Evolutionary conservation across 2,329 filamentous ascomycete genomes (phyloP).

Genomic region (Talaromyces sp.): DNA sequence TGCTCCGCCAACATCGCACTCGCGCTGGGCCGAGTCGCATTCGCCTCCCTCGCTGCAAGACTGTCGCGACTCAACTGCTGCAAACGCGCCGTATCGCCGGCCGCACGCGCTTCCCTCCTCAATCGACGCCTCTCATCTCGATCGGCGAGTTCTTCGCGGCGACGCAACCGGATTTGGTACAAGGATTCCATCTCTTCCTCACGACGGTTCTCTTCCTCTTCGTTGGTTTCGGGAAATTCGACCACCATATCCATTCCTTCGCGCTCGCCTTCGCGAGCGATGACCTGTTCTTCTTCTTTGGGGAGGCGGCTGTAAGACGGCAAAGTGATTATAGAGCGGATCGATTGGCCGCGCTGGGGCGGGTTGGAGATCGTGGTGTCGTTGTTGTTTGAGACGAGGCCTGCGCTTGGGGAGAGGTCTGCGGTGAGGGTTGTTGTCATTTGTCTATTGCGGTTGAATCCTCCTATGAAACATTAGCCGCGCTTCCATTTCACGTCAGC

Average conservation of each 20-base stretch:
- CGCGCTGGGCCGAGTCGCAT: conserved; percentile 35
- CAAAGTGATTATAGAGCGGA: conserved; percentile 91
- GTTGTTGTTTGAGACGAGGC: neutral
- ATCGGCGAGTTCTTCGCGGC: conserved; percentile 72
- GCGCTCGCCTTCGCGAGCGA: conserved; percentile 86
- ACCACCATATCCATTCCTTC: conserved; percentile 88
- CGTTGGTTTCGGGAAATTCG: conserved; percentile 75
- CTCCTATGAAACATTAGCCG: neutral
- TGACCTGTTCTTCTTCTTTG: conserved; percentile 72
- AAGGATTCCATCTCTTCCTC: conserved; percentile 91
- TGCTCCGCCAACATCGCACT: conserved; percentile 46
- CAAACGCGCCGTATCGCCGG: conserved; percentile 69
- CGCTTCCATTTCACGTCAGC: neutral
- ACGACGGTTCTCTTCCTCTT: conserved; percentile 74
- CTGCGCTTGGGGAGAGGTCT: neutral
- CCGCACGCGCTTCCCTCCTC: conserved; percentile 68
- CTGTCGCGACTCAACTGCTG: conserved; percentile 60
- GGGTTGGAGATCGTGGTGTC: conserved; percentile 30
- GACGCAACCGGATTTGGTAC: conserved; percentile 80
- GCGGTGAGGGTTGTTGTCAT: conserved; percentile 13
- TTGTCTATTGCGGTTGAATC: conserved; percentile 1
- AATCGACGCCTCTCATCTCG: conserved; percentile 71
- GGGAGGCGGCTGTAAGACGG: conserved; percentile 77
- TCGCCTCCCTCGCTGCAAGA: conserved; percentile 50
- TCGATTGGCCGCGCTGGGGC: conserved; percentile 78